phyloP scores from a whole-genome alignment of 179 eudicot species.

The Spergularia azorica region DNA sequence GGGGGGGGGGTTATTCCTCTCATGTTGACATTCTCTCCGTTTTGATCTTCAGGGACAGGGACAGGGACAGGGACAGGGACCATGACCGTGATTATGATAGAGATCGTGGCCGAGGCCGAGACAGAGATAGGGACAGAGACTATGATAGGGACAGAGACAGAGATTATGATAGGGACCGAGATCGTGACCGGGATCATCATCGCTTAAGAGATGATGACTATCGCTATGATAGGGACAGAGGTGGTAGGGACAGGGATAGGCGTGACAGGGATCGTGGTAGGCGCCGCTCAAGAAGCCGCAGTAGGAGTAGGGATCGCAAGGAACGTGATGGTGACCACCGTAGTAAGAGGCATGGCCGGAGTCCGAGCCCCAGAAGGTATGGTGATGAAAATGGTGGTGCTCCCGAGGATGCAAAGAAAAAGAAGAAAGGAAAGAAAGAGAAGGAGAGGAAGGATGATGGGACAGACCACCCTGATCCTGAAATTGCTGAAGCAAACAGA shows the following conservation, averaged over 20 bases:
- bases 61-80: constrained; percentile 42
- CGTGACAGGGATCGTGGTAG: constrained; percentile 72
- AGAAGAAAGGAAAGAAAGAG: constrained; percentile 42
- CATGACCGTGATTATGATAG: constrained; percentile 34
- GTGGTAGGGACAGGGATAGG: constrained; percentile 70
- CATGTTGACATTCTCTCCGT: constrained; percentile 14
- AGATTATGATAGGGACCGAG: constrained; percentile 31
- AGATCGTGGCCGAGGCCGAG: constrained; percentile 35
- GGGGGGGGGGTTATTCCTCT: background rate
- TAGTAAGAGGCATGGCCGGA: constrained; percentile 54
- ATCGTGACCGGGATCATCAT: constrained; percentile 39
- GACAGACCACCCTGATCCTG: constrained; percentile 75
- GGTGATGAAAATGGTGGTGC: constrained; percentile 44
- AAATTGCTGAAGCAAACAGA: constrained; percentile 76
- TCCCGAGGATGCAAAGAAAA: constrained; percentile 49
- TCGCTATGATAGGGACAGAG: constrained; percentile 69
- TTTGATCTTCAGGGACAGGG: constrained; percentile 42
- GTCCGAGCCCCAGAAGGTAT: constrained; percentile 73
- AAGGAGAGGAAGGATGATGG: constrained; percentile 74
- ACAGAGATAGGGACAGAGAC: constrained; percentile 40
- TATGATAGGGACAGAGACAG: constrained; percentile 50
- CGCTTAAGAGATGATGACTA: constrained; percentile 75
- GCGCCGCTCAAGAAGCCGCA: constrained; percentile 83
- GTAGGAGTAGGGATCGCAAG: constrained; percentile 78
- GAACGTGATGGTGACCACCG: constrained; percentile 71